Percentiles rank a stretch among this genome's conserved stretches.
These are phyloP conservation scores for Penicillium cosmopolitanum DNA, from an alignment of 495 filamentous ascomycete species.

Conservation along the genomic window DNA sequence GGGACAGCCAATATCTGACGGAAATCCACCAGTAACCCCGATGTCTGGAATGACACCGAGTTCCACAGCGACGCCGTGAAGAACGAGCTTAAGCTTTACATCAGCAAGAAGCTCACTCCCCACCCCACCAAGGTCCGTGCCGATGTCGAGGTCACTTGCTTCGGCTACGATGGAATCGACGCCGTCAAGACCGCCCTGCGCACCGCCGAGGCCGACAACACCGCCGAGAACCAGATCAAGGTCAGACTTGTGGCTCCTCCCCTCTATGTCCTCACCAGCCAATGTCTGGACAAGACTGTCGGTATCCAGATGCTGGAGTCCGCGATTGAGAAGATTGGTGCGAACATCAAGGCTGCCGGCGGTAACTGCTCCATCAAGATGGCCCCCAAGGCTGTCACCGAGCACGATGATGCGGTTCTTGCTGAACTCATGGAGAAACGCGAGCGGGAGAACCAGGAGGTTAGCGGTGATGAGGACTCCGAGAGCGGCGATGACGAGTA, in stretches of 20 bases:
- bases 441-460: conserved; percentile 95
- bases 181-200: conserved; percentile 90
- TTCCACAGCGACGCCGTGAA: conserved; percentile 88
- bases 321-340: conserved; percentile 82
- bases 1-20: conserved; percentile 18
- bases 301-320: conserved; percentile 84
- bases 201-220: conserved; percentile 86
- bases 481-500: conserved; percentile 81
- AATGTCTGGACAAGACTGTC: conserved; percentile 87
- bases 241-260: conserved; percentile 95
- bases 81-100: conserved; percentile 88
- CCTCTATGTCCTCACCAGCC: conserved; percentile 90
- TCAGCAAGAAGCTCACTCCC: conserved; percentile 92
- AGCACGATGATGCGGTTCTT: conserved; percentile 95
- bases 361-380: conserved; percentile 88
- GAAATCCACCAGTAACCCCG: conserved; percentile 69
- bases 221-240: conserved; percentile 88
- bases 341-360: conserved; percentile 70
- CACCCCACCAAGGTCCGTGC: conserved; percentile 98
- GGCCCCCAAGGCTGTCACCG: conserved; percentile 98
- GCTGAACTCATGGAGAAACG: conserved; percentile 99
- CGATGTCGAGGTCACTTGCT: conserved; percentile 97
- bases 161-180: conserved; percentile 97
- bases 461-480: conserved; percentile 93
- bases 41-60: conserved; percentile 88